Conservation (phyloP, 306 rosid genomes). For the Prunus mongolica region DNA sequence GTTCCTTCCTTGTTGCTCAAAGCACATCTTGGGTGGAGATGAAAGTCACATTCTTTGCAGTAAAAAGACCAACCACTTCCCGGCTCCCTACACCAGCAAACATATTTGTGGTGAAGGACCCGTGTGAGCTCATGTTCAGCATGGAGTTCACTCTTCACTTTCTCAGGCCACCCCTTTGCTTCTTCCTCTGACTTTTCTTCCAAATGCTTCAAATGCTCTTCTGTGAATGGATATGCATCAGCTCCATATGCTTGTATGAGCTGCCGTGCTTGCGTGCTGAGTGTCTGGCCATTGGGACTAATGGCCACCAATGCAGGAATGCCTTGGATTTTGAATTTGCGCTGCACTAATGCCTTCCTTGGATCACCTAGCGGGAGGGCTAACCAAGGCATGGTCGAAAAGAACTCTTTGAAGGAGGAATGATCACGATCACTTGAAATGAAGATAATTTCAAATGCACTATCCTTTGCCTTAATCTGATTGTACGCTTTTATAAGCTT, state of each 20-base stretch:
- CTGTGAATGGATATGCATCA: constrained; percentile 46
- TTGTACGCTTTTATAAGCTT: constrained; percentile 33
- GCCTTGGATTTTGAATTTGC: constrained; percentile 36
- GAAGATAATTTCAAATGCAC: constrained; percentile 35
- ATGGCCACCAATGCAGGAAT: constrained; percentile 35
- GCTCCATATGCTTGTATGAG: constrained; percentile 36
- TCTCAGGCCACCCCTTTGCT: constrained; percentile 40
- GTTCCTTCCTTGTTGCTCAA: constrained; percentile 25
- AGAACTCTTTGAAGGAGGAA: constrained; percentile 27
- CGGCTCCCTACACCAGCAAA: constrained; percentile 28
- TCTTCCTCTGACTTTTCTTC: constrained; percentile 23
- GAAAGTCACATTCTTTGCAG: constrained; percentile 40
- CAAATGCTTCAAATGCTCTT: constrained; percentile 31
- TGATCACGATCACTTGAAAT: constrained; percentile 40
- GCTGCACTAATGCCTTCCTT: constrained; percentile 25
- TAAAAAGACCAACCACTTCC: constrained; percentile 34
- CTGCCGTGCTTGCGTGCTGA: constrained; percentile 21
- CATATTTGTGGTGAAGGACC: background rate
- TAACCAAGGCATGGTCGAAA: constrained; percentile 44
- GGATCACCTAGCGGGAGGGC: constrained; percentile 47
- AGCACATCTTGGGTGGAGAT: constrained; percentile 50
- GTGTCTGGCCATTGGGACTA: constrained; percentile 27
- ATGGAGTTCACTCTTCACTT: constrained; percentile 38
- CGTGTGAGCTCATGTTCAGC: constrained; percentile 27
- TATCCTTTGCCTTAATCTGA: constrained; percentile 26